phyloP scores from a whole-genome alignment of 139 green algal genomes.

The Picochlorum sp. region DNA sequence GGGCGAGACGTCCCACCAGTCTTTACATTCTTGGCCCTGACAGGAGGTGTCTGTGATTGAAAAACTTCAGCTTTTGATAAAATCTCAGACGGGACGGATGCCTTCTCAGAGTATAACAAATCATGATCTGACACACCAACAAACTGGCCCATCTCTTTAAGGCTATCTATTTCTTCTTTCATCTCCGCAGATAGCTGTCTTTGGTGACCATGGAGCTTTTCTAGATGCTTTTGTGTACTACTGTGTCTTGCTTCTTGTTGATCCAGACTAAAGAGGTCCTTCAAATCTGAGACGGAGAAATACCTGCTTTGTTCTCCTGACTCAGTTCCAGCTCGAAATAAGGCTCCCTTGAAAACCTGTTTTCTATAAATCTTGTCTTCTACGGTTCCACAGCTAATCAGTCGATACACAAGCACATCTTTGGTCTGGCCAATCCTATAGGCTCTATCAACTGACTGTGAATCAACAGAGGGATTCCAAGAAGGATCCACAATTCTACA shows the following conservation, averaged over 20 bases:
- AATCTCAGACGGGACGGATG: constrained; percentile 7
- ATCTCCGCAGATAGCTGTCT: constrained; percentile 27
- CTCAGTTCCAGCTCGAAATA: constrained; percentile 63
- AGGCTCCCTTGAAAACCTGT: constrained; percentile 75
- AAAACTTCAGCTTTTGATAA: not conserved
- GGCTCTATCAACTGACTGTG: constrained; percentile 73
- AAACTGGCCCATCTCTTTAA: constrained; percentile 30
- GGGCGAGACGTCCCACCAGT: too few relatives aligned
- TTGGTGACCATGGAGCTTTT: constrained; percentile 54
- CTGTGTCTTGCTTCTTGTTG: constrained; percentile 38
- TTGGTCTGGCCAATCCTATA: constrained; percentile 73
- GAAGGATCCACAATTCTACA: constrained; percentile 40
- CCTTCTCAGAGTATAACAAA: constrained; percentile 61
- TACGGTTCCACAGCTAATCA: constrained; percentile 81
- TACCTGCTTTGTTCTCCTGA: constrained; percentile 65
- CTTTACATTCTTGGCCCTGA: too few relatives aligned
- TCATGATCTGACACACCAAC: constrained; percentile 72
- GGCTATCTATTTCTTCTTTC: constrained; percentile 35
- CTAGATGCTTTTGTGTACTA: constrained; percentile 58
- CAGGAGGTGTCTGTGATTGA: too few relatives aligned
- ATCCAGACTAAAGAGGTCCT: constrained; percentile 65
- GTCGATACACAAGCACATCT: constrained; percentile 72
- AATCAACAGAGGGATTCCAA: constrained; percentile 63
- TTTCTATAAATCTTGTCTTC: constrained; percentile 89
- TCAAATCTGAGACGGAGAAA: constrained; percentile 55